phyloP scores from a whole-genome alignment of 129 eudicot species.

The Rutidosis leptorrhynchoides region DNA sequence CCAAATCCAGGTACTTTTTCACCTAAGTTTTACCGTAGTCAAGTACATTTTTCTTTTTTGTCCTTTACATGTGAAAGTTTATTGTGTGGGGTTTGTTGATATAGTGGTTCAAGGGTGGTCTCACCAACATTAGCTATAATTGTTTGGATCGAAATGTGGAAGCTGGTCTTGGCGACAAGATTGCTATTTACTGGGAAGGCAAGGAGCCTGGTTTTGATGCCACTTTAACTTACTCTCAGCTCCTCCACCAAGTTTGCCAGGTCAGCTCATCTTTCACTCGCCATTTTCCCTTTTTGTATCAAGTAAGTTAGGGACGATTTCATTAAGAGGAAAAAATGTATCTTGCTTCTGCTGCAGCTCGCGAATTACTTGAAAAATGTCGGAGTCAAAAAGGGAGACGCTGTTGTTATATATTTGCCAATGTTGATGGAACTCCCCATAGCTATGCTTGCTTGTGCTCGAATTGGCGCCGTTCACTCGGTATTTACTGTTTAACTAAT shows the following conservation, averaged over 20 bases:
- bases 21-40: no score
- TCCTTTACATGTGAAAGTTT: neutral
- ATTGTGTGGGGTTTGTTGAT: neutral
- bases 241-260: constrained; percentile 89
- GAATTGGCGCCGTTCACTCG: constrained; percentile 97
- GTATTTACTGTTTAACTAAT: constrained; percentile 28
- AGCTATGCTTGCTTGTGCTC: constrained; percentile 98
- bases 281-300: no score
- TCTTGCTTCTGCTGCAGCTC: constrained; percentile 50
- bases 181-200: constrained; percentile 93
- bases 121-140: constrained; percentile 88
- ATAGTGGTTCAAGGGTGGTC: constrained; percentile 98
- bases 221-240: constrained; percentile 76
- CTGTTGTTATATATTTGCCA: constrained; percentile 87
- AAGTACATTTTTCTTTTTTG: neutral
- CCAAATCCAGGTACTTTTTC: constrained; percentile 58
- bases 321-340: no score
- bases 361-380: constrained; percentile 88
- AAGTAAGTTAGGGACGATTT: no score
- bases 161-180: constrained; percentile 70
- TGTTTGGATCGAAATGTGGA: constrained; percentile 78
- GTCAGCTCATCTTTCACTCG: constrained; percentile 20
- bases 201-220: constrained; percentile 81
- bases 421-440: constrained; percentile 96
- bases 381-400: constrained; percentile 86